Base-by-base conservation (phyloP, 352 stramenopile species). In the Phytophthora pistaciae region DNA sequence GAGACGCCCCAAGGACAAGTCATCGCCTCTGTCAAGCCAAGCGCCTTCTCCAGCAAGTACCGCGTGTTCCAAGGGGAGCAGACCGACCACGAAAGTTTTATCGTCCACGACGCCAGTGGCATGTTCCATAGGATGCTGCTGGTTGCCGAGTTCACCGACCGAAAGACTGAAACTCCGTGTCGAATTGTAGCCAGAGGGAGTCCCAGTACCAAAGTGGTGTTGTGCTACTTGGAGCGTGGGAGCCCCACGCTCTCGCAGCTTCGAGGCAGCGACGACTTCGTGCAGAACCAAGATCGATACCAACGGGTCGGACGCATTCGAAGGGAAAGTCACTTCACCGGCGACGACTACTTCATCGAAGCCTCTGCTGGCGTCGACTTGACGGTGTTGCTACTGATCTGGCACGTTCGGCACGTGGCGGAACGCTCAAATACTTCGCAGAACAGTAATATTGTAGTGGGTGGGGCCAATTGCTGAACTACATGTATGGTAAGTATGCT, bases 71-170 rank as follows among this genome's bases (percentile, higher is more conserved):
- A 27, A 52, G n/a, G 44, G 9, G 44, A 25, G 7, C 7, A 52
- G 44, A 49, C 42, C 5, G 42, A 49, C 2, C 11, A 18, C 5
- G 10, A 16, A 9, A 52, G n/a, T 25, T 52, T 52, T n/a, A 27
- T 25, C 0, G 27, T 52, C 9, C 5, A 52, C 5, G n/a, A 27
- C 44, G 7, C 16, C 44, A 52, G 44, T 5, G 44, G 44, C 44
- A 14, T 52, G 5, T 52, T 52, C 44, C 25, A 25, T 3, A 52
- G 18, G n/a, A 52, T 52, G 44, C 5, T 52, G n/a, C 8, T 52
- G 18, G n/a, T 52, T 11, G 44, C 44, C 25, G 44, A 52, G n/a
- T 52, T 52, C 25, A 52, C 44, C 44, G 44, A 52, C 44, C n/a
- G n/a, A 52, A 11, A 23, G 44, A 52, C 18, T 25, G 44, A n/a